Base-by-base conservation (phyloP, 306 rosid genomes). In the Ziziphus jujuba region DNA sequence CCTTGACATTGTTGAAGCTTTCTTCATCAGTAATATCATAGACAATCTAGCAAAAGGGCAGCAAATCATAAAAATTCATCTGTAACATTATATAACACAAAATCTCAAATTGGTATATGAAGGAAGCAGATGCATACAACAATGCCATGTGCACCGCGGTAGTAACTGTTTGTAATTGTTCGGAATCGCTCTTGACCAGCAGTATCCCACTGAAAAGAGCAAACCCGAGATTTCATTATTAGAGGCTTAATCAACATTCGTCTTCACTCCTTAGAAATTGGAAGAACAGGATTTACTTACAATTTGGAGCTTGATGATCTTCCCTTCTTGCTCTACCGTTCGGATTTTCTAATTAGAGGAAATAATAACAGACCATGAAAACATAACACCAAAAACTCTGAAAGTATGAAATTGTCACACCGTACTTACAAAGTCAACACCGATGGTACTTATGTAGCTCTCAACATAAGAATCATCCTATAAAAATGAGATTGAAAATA, bases 131-230 rank as follows among this genome's bases (percentile, higher is more conserved):
- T 50, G 53, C 90, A 74, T 74, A 85, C 90, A 34, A 87, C 85
- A 65, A 87, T 87, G 79, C 95, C 95, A 70, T 87, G 90, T 75
- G 95, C 95, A 56, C 95, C 95, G 36, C 89, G 95, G 67, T 88
- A 88, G 87, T 88, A 88, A 78, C 95, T 88, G 84, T 91, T 88
- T 59, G 91, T 88, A 76, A 88, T 88, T 61, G 95, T 88, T 44
- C 95, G 80, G 70, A 88, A 88, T 64, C 95, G 91, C 72, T 88
- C 95, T 75, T 88, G 95, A 57, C 95, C 95, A 73, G 95, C 95
- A 47, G 91, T 88, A 76, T 88, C 95, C 95, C 95, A 88, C 95
- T 88, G 9, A 10, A 16, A 61, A 52, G 20, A 36, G 34, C 55
- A 21, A 23, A 45, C 34, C 53, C 21, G 59, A 25, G 20, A 63